Conservation (phyloP, 306 rosid genomes). For the Trichosanthes cucumerina region DNA sequence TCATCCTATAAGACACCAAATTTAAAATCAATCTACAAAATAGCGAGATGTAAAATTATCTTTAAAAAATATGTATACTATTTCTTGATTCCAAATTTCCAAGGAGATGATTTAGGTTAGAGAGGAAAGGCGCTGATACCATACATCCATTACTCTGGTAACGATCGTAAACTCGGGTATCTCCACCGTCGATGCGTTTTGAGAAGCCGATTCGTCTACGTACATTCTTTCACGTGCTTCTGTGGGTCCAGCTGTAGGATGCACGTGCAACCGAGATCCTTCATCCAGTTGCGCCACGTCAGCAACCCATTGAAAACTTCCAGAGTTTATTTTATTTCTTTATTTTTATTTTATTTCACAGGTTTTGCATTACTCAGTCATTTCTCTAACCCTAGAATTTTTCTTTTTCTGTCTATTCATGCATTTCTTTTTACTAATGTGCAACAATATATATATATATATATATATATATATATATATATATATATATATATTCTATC, state of each 20-base stretch:
- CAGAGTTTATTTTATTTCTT: no score
- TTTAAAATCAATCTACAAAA: no score
- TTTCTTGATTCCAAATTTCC: no score
- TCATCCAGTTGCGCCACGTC: neutral
- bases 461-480: no score
- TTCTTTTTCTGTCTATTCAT: no score
- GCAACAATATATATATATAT: no score
- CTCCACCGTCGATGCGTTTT: neutral
- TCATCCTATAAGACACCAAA: no score
- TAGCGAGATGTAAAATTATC: no score
- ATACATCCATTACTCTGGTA: neutral
- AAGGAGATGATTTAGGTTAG: neutral
- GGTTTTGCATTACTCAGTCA: neutral
- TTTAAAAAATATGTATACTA: no score
- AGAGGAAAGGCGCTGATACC: neutral
- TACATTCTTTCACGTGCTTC: neutral
- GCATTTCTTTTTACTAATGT: no score
- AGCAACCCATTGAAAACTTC: neutral
- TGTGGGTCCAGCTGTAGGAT: neutral
- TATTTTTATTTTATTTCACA: neutral
- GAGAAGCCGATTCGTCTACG: neutral
- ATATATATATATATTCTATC: no score
- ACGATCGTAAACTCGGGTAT: neutral
- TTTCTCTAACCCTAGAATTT: neutral
- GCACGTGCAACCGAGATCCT: neutral